Base-by-base conservation (phyloP, 1,284 basidiomycete genomes). In the Exsudoporus floridanus region DNA sequence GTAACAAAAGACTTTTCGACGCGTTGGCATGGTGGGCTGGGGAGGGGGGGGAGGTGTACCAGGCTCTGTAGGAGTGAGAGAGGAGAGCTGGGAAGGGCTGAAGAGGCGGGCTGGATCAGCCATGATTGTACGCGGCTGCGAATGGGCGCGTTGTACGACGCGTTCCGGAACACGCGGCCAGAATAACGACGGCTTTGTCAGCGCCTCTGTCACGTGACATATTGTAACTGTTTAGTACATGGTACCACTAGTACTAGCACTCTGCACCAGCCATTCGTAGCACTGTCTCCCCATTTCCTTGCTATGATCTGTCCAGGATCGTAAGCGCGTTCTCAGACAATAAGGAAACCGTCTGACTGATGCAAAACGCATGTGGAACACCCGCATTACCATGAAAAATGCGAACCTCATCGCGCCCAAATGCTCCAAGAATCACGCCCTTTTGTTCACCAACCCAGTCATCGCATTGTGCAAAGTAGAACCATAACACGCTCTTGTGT, bases 361-460 rank as follows among this genome's bases (percentile, higher is more conserved):
- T 81, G 58, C 82, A 86, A 62, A 86, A 87, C 6, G 81, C 78
- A 60, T 87, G 85, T 5, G 80, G 83, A 45, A 86, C 73, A 34
- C 73, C 75, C 8, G 63, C 59, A 12, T 65, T 61, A 0, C 75
- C 78, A 57, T 78, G 74, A 12, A 78, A 70, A 19, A 83, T 63
- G 14, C 67, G 58, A 7, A 68, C 64, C 9, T 64, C 62, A 14
- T 75, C 67, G 7, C 65, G 64, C 27, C 70, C 60, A 53, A 82
- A 68, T 6, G 61, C 64, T 12, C 56, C 57, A 21, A 82, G 47
- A 19, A 85, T 67, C 1, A 54, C 44, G n/a, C 73, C 65, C 57
- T 71, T 75, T 39, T 82, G 71, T 37, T 75, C 65, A 10, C 80
- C 81, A 45, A 87, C 81, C 84, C 84, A 87, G 49, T 75, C 73